phyloP scores from a whole-genome alignment of 2,329 filamentous ascomycete species.

The Helicocarpus griseus region DNA sequence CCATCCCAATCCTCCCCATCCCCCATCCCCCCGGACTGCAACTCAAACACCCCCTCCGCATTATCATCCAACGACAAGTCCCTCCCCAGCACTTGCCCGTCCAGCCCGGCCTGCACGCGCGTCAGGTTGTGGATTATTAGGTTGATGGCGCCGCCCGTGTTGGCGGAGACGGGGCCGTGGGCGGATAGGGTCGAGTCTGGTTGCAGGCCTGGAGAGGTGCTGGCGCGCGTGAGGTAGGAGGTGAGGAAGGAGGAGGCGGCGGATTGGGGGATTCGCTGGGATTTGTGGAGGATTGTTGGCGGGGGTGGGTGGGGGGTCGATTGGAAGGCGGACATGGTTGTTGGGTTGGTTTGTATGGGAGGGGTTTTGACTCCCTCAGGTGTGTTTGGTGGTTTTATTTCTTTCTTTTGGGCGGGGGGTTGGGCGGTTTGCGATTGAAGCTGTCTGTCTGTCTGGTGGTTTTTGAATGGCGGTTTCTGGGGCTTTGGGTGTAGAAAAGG shows the following conservation, averaged over 20 bases:
- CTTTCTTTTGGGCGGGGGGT: not conserved
- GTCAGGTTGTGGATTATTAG: constrained; percentile 36
- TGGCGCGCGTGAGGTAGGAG: constrained; percentile 33
- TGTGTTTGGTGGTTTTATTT: not conserved
- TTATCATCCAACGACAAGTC: constrained; percentile 25
- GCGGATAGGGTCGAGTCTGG: constrained; percentile 36
- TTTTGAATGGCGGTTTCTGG: not conserved
- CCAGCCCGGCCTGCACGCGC: constrained; percentile 35
- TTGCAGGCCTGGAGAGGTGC: constrained; percentile 33
- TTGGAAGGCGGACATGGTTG: constrained; percentile 27
- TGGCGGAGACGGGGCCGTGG: constrained; percentile 33
- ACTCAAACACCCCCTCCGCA: constrained; percentile 1
- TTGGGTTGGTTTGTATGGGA: constrained; percentile 1
- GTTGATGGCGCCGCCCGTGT: constrained; percentile 31
- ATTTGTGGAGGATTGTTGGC: constrained; percentile 25
- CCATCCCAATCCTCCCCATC: constrained; percentile 24
- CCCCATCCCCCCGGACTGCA: constrained; percentile 4
- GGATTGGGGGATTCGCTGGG: constrained; percentile 25
- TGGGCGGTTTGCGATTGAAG: not conserved
- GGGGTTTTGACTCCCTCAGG: too few species aligned
- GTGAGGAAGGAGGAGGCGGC: constrained; percentile 33
- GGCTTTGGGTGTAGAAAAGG: too few species aligned
- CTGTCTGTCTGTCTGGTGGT: not conserved
- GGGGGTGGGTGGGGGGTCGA: constrained; percentile 27
- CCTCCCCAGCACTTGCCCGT: constrained; percentile 32